These are phyloP conservation scores for Huiozyma naganishii DNA, from an alignment of 805 yeast species.

Conservation along the genomic window DNA sequence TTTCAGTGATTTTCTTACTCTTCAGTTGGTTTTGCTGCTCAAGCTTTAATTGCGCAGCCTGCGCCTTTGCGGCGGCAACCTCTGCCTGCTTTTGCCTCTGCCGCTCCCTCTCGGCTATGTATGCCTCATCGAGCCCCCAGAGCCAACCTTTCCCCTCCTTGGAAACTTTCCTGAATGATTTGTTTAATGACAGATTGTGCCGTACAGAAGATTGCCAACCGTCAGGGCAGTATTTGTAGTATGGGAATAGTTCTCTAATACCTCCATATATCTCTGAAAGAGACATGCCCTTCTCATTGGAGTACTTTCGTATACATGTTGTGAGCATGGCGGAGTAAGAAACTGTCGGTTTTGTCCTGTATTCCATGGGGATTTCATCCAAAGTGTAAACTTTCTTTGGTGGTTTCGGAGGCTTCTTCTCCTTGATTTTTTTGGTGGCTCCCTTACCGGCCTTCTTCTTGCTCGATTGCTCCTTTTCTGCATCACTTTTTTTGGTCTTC, in stretches of 20 bases:
- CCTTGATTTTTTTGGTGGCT: constrained; percentile 34
- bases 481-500: constrained; percentile 4
- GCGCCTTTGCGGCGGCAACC: constrained; percentile 48
- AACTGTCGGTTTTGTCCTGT: constrained; percentile 70
- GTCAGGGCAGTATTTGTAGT: constrained; percentile 85
- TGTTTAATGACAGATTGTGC: constrained; percentile 79
- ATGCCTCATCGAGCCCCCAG: constrained; percentile 86
- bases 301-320: constrained; percentile 58
- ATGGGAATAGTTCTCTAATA: constrained; percentile 81
- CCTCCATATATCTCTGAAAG: constrained; percentile 77
- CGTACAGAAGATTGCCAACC: constrained; percentile 96
- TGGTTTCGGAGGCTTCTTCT: constrained; percentile 39
- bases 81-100: constrained; percentile 59
- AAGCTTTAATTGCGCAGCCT: constrained; percentile 41
- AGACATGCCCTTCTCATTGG: constrained; percentile 65
- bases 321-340: constrained; percentile 77
- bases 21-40: constrained; percentile 40
- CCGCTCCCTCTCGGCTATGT: constrained; percentile 70
- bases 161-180: constrained; percentile 70
- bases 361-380: constrained; percentile 85
- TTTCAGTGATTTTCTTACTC: constrained; percentile 18
- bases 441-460: constrained; percentile 5
- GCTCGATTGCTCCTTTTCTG: neutral
- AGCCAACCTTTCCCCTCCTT: constrained; percentile 91
- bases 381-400: constrained; percentile 56